Evolutionary conservation across 345 rosid species (phyloP).

Genomic region (Turnera subulata): DNA sequence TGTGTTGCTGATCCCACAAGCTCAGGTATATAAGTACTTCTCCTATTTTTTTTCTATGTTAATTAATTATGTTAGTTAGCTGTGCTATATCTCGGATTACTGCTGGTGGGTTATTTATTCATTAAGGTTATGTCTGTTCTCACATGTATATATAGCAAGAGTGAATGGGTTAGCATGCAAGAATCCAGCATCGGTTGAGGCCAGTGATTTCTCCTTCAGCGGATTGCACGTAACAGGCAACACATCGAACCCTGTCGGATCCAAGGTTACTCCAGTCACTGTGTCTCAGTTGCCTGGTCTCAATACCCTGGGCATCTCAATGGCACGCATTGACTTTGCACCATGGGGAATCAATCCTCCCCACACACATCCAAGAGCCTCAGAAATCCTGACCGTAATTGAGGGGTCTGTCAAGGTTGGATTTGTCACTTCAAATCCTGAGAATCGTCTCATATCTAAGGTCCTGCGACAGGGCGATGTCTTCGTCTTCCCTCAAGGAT

Average conservation of each 20-base stretch:
- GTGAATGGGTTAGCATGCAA: conserved; percentile 11
- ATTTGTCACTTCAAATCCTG: conserved; percentile 10
- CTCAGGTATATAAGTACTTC: background rate
- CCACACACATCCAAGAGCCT: conserved; percentile 10
- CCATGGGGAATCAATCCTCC: conserved; percentile 9
- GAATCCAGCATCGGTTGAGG: conserved; percentile 4
- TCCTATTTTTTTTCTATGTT: too few relatives aligned
- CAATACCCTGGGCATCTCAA: conserved; percentile 7
- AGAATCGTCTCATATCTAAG: conserved; percentile 5
- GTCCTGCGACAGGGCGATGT: background rate
- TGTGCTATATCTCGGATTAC: too few relatives aligned
- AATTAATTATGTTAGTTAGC: too few relatives aligned
- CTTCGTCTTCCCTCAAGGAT: conserved; percentile 9
- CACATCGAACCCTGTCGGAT: conserved; percentile 11
- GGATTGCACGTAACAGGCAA: conserved; percentile 8
- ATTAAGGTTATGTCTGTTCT: too few relatives aligned
- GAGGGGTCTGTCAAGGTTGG: conserved; percentile 2
- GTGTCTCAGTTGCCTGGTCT: conserved; percentile 8
- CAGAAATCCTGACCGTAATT: conserved; percentile 1
- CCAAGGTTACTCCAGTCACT: conserved; percentile 9
- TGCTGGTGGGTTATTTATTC: too few relatives aligned
- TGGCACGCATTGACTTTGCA: conserved; percentile 5
- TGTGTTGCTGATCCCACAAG: conserved; percentile 5
- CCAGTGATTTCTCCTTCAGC: background rate
- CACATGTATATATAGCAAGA: background rate